Base-by-base conservation (phyloP, 2,329 filamentous ascomycete genomes). In the Phialophora expanda region DNA sequence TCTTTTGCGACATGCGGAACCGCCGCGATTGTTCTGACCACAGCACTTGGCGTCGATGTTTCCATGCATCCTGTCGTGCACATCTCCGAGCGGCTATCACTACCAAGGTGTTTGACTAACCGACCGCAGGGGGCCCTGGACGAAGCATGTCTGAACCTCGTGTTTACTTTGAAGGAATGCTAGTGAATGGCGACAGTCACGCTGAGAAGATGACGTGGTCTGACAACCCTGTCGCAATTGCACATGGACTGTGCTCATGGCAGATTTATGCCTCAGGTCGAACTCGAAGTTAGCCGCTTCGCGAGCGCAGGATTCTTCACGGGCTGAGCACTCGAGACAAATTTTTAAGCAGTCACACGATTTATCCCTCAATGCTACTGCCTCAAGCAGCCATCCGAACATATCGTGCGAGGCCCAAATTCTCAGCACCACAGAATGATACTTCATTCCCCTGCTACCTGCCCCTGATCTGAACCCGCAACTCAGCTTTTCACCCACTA, bases 41-140 rank as follows among this genome's bases (percentile, higher is more conserved):
- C 46, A 6, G 14, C 26, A 11, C 17, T 14, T n/a, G 9, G 20
- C 7, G 24, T 20, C 56, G 30, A 6, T 58, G 62, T 64, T 54
- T 55, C n/a, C 41, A 34, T 41, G 58, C 46, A 44, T 38, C 34
- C 62, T 59, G 56, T 55, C 38, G 62, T 64, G 62, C 56, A 60
- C 48, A 54, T 48, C 14, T 59, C 55, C 55, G 32, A 55, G 62
- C 62, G 56, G 32, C 56, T 64, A 62, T 28, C 22, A 32, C 30
- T 30, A 22, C 56, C 44, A 60, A n/a, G 14, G 9, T 34, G 56
- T 44, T 28, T 26, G 8, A 20, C 24, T 20, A 11, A 51, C 24
- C 22, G 17, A 44, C 17, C n/a, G 38, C 38, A 44, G 38, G 38
- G 34, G 38, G 4, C 5, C 38, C 17, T 44, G 17, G 14, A 44